Conservation (phyloP, 768 basidiomycete species). For the Agaricus blazei region DNA sequence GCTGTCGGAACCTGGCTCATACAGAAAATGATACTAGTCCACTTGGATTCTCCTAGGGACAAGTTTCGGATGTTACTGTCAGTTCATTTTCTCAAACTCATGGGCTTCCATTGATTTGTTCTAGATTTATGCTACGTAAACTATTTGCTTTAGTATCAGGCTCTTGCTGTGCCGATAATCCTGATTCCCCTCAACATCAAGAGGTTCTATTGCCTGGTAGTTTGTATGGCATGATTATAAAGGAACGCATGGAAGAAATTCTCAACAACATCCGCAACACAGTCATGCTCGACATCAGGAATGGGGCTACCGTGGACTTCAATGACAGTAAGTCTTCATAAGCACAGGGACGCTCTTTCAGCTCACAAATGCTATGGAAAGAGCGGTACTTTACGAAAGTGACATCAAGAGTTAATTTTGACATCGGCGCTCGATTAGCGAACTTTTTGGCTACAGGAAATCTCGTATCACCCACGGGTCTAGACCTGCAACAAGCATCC, state of each 20-base stretch:
- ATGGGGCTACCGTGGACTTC: constrained; percentile 81
- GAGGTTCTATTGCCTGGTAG: constrained; percentile 93
- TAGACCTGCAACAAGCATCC: constrained; percentile 94
- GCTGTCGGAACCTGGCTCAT: constrained; percentile 80
- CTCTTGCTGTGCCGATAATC: constrained; percentile 89
- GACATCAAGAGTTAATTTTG: constrained; percentile 76
- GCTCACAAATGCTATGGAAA: constrained; percentile 21
- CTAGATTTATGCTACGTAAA: constrained; percentile 96
- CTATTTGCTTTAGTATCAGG: constrained; percentile 88
- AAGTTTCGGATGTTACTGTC: constrained; percentile 95
- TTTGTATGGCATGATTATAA: constrained; percentile 96
- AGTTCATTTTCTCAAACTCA: constrained; percentile 26
- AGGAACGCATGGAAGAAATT: constrained; percentile 91
- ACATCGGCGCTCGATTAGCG: constrained; percentile 83
- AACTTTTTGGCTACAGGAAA: constrained; percentile 99
- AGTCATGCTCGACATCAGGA: constrained; percentile 70
- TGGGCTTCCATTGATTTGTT: constrained; percentile 6
- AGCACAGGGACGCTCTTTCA: not conserved
- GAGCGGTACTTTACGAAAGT: constrained; percentile 80
- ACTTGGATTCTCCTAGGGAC: constrained; percentile 80
- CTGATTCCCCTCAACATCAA: constrained; percentile 98
- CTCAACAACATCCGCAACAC: constrained; percentile 66
- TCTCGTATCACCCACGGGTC: constrained; percentile 87
- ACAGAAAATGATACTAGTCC: constrained; percentile 84
- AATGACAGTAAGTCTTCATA: constrained; percentile 60